A percentile compares a stretch with the other conserved stretches of the same genome.
These are phyloP conservation scores for Amanita thiersii DNA, from an alignment of 768 basidiomycete species.

Conservation along the genomic window DNA sequence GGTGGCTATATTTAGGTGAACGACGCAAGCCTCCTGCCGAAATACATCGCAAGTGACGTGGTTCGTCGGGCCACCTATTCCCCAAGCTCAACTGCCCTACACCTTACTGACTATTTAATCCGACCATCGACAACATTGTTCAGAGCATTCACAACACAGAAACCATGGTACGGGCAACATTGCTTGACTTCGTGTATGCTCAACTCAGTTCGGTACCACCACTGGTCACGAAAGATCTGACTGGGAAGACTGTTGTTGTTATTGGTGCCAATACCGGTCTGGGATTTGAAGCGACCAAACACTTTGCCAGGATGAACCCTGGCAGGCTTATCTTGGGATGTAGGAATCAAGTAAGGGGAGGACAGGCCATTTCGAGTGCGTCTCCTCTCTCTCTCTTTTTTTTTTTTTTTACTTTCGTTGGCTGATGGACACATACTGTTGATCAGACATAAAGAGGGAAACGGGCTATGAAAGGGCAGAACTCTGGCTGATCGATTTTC, in stretches of 20 bases:
- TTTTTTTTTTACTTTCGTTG: too few species aligned
- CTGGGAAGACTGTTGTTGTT: conserved; percentile 40
- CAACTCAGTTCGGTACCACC: conserved; percentile 18
- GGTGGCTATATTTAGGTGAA: too few species aligned
- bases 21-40: too few species aligned
- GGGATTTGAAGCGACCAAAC: conserved; percentile 37
- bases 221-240: conserved; percentile 26
- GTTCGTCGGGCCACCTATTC: too few species aligned
- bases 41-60: too few species aligned
- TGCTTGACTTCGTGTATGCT: too few species aligned
- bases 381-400: conserved; percentile 5
- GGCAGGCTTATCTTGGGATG: conserved; percentile 28
- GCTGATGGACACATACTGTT: too few species aligned
- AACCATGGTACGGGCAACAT: too few species aligned
- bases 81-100: too few species aligned
- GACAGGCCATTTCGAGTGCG: conserved; percentile 26
- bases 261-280: conserved; percentile 42
- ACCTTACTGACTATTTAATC: too few species aligned
- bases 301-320: conserved; percentile 36
- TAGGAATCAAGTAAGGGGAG: conserved; percentile 23
- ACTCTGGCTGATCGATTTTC: conserved; percentile 29
- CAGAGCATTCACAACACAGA: too few species aligned
- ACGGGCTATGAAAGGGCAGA: conserved; percentile 27
- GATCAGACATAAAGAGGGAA: conserved; percentile 16
- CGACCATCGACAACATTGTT: too few species aligned